phyloP scores from a whole-genome alignment of 768 basidiomycete genomes.

The Suillus bovinus region DNA sequence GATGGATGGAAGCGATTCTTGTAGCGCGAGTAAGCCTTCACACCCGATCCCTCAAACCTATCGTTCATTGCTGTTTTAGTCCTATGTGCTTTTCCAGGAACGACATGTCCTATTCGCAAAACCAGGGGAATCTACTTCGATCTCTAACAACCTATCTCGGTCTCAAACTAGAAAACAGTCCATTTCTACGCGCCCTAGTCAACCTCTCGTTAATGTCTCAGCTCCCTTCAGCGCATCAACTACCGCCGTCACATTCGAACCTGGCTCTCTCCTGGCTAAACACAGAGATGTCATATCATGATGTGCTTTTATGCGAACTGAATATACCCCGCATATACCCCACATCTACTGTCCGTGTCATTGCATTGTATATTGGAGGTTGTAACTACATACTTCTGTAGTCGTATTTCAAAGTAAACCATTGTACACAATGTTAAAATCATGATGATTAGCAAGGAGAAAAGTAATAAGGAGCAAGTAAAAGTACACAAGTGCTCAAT shows the following conservation, averaged over 20 bases:
- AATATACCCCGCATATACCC: neutral
- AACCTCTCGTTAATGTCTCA: constrained; percentile 50
- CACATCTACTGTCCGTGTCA: neutral
- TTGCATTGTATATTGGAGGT: neutral
- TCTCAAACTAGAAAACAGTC: constrained; percentile 38
- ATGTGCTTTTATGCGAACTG: constrained; percentile 7
- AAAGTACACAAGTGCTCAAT: neutral
- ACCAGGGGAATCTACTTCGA: constrained; percentile 22
- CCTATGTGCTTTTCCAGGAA: constrained; percentile 82
- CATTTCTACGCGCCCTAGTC: constrained; percentile 38
- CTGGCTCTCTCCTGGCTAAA: constrained; percentile 72
- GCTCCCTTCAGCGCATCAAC: constrained; percentile 37
- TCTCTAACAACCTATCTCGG: constrained; percentile 36
- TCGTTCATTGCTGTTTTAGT: constrained; percentile 44
- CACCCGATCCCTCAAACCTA: constrained; percentile 4
- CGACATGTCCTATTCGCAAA: constrained; percentile 55
- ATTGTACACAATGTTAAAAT: neutral
- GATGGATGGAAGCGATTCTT: constrained; percentile 80
- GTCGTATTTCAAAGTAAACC: neutral
- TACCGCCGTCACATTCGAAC: constrained; percentile 58
- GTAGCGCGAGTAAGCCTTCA: constrained; percentile 68
- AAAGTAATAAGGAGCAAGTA: neutral
- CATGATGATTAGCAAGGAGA: constrained; percentile 1
- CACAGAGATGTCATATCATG: constrained; percentile 30
- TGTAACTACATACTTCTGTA: constrained; percentile 3